Evolutionary conservation across 1,139 yeast species (phyloP).

Genomic region (Hemisphaericaspora subhashii): DNA sequence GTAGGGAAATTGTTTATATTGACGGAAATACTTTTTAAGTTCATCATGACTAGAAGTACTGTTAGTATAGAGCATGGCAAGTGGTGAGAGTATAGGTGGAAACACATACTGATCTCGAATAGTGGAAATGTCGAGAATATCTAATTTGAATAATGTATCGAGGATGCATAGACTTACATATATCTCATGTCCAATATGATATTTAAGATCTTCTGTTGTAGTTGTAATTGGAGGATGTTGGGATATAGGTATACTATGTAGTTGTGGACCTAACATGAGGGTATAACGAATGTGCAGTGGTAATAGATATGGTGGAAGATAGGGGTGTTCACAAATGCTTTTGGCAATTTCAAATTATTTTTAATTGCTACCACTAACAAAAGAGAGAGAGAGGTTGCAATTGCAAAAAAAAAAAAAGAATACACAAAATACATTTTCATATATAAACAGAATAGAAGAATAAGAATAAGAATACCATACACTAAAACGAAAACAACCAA

Average conservation of each 20-base stretch:
- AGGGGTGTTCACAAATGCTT: slow-evolving; percentile 1
- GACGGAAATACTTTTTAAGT: slow-evolving; percentile 10
- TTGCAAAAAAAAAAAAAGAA: slow-evolving; percentile 3
- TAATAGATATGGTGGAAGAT: not conserved
- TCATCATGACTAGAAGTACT: slow-evolving; percentile 5
- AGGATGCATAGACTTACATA: slow-evolving; percentile 12
- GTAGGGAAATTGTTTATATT: slow-evolving; percentile 1
- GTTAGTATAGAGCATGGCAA: slow-evolving; percentile 7
- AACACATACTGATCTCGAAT: slow-evolving; percentile 9
- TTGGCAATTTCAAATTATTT: slow-evolving; percentile 1
- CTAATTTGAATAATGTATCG: slow-evolving; percentile 13
- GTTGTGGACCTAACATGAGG: not conserved
- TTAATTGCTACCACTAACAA: not conserved
- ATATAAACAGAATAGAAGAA: too few relatives aligned
- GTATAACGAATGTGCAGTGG: not conserved
- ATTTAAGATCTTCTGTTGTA: not conserved
- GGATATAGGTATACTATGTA: not conserved
- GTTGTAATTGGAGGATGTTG: not conserved
- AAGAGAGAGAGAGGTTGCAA: not conserved
- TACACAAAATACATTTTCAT: too few relatives aligned
- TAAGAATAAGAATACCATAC: not conserved
- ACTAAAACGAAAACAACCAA: not conserved
- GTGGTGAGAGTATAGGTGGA: not conserved
- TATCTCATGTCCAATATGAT: slow-evolving; percentile 10
- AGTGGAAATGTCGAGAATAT: slow-evolving; percentile 10